These are phyloP conservation scores for Mycosphaerella sp. DNA, from an alignment of 2,329 filamentous ascomycete genomes.

Conservation along the genomic window DNA sequence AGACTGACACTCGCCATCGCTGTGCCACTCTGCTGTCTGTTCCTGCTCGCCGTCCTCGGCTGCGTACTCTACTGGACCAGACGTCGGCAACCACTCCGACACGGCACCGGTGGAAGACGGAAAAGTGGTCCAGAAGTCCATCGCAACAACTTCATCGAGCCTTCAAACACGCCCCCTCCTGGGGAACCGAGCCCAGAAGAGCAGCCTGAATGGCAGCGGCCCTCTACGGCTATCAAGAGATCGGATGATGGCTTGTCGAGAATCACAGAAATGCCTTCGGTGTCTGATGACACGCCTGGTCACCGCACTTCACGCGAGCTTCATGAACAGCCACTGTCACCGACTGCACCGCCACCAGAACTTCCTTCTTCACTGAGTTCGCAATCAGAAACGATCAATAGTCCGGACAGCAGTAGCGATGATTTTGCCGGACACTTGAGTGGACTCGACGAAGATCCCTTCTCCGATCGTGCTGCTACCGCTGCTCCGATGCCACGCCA, in stretches of 20 bases:
- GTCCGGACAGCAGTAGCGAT: conserved; percentile 4
- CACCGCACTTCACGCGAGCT: background rate
- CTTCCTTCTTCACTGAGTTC: background rate
- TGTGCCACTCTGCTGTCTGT: conserved; percentile 7
- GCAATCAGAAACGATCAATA: background rate
- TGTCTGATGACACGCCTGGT: background rate
- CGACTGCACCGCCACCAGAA: background rate
- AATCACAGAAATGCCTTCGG: conserved; percentile 3
- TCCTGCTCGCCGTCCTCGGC: conserved; percentile 5
- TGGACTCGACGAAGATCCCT: conserved; percentile 15
- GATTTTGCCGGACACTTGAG: conserved; percentile 10
- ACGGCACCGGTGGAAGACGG: background rate
- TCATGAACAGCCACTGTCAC: background rate
- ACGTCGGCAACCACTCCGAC: conserved; percentile 4
- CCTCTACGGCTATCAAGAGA: background rate
- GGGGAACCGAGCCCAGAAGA: background rate
- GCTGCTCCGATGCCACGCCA: background rate
- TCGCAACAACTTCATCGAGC: background rate
- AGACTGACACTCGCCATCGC: conserved; percentile 8
- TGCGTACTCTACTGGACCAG: conserved; percentile 7
- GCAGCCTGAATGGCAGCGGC: background rate
- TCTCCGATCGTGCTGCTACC: conserved; percentile 4
- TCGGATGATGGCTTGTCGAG: conserved; percentile 1
- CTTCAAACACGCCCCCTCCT: background rate
- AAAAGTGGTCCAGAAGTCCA: background rate